phyloP scores from a whole-genome alignment of 2,329 filamentous ascomycete genomes.

The Gnomoniopsis sp. region DNA sequence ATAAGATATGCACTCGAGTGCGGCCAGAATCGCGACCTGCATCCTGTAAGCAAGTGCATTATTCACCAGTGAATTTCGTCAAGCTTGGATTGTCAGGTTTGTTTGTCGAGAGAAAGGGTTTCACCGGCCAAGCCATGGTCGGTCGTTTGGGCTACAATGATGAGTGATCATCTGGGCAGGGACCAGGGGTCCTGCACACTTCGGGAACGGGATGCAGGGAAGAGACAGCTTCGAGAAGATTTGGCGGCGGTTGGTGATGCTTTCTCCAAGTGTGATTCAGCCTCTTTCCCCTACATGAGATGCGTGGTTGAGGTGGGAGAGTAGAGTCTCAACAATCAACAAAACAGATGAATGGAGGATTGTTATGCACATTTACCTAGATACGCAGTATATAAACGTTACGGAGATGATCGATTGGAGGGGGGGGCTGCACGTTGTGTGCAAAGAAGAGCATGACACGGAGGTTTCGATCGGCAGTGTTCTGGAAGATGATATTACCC shows the following conservation, averaged over 20 bases:
- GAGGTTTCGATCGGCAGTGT: background rate
- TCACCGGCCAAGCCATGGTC: no score
- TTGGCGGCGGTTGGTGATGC: background rate
- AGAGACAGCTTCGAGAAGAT: background rate
- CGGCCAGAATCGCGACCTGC: background rate
- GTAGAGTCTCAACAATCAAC: no score
- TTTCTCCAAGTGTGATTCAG: background rate
- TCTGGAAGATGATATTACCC: background rate
- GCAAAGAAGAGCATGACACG: background rate
- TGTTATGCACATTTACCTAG: no score
- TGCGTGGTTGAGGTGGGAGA: background rate
- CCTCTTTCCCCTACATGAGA: background rate
- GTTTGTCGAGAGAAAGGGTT: no score
- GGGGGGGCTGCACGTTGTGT: background rate
- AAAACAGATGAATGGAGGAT: no score
- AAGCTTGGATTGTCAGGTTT: no score
- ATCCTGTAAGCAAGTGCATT: no score
- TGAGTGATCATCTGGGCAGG: background rate
- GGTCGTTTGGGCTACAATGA: background rate
- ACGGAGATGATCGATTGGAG: background rate
- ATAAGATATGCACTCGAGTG: background rate
- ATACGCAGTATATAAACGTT: background rate
- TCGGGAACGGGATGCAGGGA: background rate
- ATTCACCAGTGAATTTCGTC: no score
- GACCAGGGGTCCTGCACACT: background rate